Evolutionary conservation across 2,329 filamentous ascomycete species (phyloP), one percentile per base, ranked within the genome.

Genomic region (Neonectria coccinea): DNA sequence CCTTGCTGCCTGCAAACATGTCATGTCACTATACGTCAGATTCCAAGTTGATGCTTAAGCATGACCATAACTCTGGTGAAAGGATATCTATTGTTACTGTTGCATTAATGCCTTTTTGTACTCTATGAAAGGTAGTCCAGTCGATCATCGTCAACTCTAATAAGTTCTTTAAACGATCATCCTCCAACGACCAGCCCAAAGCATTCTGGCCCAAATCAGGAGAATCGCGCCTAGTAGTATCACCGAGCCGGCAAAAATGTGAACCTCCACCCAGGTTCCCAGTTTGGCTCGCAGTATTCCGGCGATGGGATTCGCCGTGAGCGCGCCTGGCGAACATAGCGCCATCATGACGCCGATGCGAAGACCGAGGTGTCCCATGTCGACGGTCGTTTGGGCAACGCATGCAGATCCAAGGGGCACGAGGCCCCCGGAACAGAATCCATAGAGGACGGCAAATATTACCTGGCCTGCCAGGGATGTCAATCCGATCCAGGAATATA

Each of bases 281-380:
- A n/a, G 16, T 10, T 22, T 51, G 2, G 11, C 27, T 9, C 12
- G 16, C 1, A 59, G 25, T 6, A 56, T 27, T 8, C 70, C 73
- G 16, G 67, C 66, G 41, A 74, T 53, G 1, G 75, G 74, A 3
- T 70, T 73, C 2, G 70, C 72, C 1, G 65, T 67, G 6, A 77
- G 63, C 14, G 70, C 69, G 25, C 73, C 73, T 3, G 73, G 41
- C 0, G 74, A 74, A 50, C 72, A 73, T 29, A 76, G 48, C 11
- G 73, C 73, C 75, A 78, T 78, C 75, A 75, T 75, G 54, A 69
- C 59, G n/a, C 76, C 75, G 11, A 76, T 74, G 8, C 75, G 73
- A 12, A 77, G 66, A 10, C 77, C 76, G 16, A 77, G 73, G 52
- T 72, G 64, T 8, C 67, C 66, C 64, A 76, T 70, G 62, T 77